Base-by-base conservation (phyloP, 768 basidiomycete genomes). In the Daedaleopsis sinensis region DNA sequence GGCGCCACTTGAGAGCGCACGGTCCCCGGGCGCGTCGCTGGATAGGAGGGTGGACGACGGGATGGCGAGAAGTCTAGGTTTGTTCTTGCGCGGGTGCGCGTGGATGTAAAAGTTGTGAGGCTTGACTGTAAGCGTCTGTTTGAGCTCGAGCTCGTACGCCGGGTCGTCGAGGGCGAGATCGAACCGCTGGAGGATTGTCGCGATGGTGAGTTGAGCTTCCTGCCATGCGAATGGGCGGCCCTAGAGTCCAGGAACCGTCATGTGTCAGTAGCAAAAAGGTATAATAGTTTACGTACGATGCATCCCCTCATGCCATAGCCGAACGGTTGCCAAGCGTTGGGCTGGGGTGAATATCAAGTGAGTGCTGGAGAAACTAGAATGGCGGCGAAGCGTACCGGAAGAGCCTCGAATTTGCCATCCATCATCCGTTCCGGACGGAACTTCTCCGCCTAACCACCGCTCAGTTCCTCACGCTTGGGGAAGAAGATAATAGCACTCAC, bases 401-500 rank as follows among this genome's bases (percentile, higher is more conserved):
- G 70, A 2, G 75, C 74, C 61, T 80, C 80, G 64, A 80, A 83
- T 58, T 78, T 77, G 3, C 79, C 80, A 62, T 80, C 77, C 21
- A 82, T 62, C 81, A 83, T 81, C 11, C 82, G 72, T 62, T 82
- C 81, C 0, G 82, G 82, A 15, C 65, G 68, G 70, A 80, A 82
- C 52, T 77, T 72, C 15, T 77, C 69, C 7, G 77, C 69, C 69
- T 74, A 50, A 12, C 5, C 16, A 23, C 21, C 1, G 42, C 21
- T 10, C 13, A 47, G 18, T 9, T 15, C 13, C n/a, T 21, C 13
- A 3, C 21, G 9, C 24, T 24, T 27, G 50, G 12, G 18, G 2
- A 44, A 44, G 51, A 35, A 24, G 11, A 23, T 64, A 58, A 24
- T 24, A n/a, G 21, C 39, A 74, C 77, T 49, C 57, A 80, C 81